A percentile compares a stretch with the other conserved stretches of the same genome.
Conservation (phyloP, 2,329 filamentous ascomycete genomes). For the Arachnopeziza araneosa region DNA sequence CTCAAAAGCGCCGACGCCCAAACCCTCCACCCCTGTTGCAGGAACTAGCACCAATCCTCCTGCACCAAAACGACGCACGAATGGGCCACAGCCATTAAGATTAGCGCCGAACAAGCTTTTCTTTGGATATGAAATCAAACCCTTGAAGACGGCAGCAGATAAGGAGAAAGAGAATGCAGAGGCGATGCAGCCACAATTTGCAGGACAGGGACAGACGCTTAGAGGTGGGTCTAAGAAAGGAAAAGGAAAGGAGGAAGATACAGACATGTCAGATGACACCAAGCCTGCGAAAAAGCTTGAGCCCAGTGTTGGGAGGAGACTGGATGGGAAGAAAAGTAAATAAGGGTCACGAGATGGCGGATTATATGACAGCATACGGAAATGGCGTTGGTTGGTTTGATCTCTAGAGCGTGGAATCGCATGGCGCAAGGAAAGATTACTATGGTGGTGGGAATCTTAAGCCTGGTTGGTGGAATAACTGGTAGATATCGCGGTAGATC, state of each 20-base stretch:
- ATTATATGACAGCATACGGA: neutral
- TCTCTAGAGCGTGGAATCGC: neutral
- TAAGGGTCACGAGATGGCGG: neutral
- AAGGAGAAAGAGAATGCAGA: slow-evolving; percentile 61
- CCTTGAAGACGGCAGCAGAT: slow-evolving; percentile 72
- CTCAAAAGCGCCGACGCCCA: slow-evolving; percentile 67
- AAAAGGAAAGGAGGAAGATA: slow-evolving; percentile 12
- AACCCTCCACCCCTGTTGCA: slow-evolving; percentile 66
- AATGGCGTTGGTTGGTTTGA: neutral
- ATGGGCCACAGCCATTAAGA: slow-evolving; percentile 81
- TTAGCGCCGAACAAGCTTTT: slow-evolving; percentile 87
- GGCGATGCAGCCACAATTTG: slow-evolving; percentile 68
- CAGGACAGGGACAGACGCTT: slow-evolving; percentile 79
- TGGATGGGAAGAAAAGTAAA: slow-evolving; percentile 18
- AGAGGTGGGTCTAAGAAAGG: slow-evolving; percentile 64
- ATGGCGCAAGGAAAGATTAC: neutral
- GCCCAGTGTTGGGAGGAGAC: slow-evolving; percentile 15
- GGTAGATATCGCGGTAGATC: neutral
- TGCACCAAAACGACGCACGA: slow-evolving; percentile 45
- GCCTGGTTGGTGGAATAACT: neutral
- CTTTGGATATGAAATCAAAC: slow-evolving; percentile 93
- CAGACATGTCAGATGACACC: neutral
- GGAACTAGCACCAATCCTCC: slow-evolving; percentile 40
- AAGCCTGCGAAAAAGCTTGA: slow-evolving; percentile 22
- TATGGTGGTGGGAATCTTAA: neutral